A percentile compares a stretch with the other conserved stretches of the same genome.
Conservation (phyloP, 805 yeast genomes). For the Ogataea pini region DNA sequence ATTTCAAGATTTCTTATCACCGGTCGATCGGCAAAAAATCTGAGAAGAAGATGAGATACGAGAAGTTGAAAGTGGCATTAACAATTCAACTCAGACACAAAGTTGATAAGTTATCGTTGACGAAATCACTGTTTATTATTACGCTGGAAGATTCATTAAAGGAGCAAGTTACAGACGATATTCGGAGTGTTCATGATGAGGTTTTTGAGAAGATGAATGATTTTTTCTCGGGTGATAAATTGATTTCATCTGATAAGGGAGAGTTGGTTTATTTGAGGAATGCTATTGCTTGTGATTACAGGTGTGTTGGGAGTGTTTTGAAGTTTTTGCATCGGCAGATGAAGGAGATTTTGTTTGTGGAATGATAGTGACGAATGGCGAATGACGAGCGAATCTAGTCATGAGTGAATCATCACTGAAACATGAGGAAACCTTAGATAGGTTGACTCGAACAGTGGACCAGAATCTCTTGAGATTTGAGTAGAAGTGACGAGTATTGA, state of each 20-base stretch:
- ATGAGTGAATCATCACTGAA: not conserved
- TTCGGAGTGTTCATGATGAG: conserved; percentile 13
- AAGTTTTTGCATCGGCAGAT: conserved; percentile 21
- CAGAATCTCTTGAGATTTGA: no score
- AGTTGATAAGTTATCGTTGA: conserved; percentile 17
- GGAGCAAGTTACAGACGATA: conserved; percentile 16
- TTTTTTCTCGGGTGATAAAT: conserved; percentile 24
- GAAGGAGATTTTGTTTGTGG: conserved; percentile 6
- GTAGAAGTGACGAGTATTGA: no score
- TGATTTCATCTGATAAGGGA: conserved; percentile 13
- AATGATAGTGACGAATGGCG: not conserved
- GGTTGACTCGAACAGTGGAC: no score
- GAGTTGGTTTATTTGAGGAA: conserved; percentile 25
- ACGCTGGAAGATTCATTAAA: conserved; percentile 19
- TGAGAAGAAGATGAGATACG: conserved; percentile 24
- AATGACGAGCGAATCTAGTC: not conserved
- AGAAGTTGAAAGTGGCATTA: conserved; percentile 22
- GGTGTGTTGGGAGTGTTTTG: conserved; percentile 20
- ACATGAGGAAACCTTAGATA: not conserved
- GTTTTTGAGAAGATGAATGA: conserved; percentile 10
- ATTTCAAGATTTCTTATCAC: conserved; percentile 29
- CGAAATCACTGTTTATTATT: conserved; percentile 27
- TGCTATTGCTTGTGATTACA: conserved; percentile 31
- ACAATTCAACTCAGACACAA: conserved; percentile 29
- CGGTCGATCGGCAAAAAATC: conserved; percentile 23